phyloP scores from a whole-genome alignment of 208 protist species.

The Wallacemonas sp. region DNA sequence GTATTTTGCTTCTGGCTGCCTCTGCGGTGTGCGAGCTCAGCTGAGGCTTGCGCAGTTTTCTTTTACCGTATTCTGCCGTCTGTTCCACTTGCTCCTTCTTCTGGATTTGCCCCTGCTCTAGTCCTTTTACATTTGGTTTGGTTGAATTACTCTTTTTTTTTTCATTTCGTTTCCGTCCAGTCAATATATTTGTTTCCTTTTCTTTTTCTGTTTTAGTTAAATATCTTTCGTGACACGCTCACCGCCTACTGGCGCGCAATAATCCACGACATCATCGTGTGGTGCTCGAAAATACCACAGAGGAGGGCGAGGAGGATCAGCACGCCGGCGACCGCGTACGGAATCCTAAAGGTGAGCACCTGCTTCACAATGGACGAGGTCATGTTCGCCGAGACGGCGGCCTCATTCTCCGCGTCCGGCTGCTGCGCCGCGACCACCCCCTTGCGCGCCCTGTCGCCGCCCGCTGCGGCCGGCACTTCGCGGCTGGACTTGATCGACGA shows the following conservation, averaged over 20 bases:
- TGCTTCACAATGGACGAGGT: constrained; percentile 23
- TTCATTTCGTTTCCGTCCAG: too few relatives aligned
- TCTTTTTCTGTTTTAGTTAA: constrained; percentile 1
- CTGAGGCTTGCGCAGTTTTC: too few relatives aligned
- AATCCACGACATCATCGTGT: constrained; percentile 53
- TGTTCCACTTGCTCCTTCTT: too few relatives aligned
- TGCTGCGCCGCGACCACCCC: too few relatives aligned
- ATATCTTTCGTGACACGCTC: constrained; percentile 9
- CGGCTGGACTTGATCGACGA: constrained; percentile 2
- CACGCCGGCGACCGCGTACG: constrained; percentile 34
- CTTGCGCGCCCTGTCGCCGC: background rate
- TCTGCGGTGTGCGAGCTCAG: too few relatives aligned
- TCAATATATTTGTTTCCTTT: constrained; percentile 1
- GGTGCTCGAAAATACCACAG: constrained; percentile 62
- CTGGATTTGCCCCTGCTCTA: too few relatives aligned
- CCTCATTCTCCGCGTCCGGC: constrained; percentile 3
- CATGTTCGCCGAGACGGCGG: background rate
- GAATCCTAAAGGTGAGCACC: constrained; percentile 52
- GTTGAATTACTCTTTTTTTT: too few relatives aligned
- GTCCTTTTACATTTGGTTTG: too few relatives aligned
- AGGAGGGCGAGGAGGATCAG: constrained; percentile 61
- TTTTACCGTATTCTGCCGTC: too few relatives aligned
- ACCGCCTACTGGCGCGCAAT: constrained; percentile 37
- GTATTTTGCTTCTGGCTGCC: too few relatives aligned
- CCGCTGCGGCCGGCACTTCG: background rate